Percentiles rank a stretch among this genome's conserved stretches.
phyloP scores from a whole-genome alignment of 495 filamentous ascomycete species.

The Jackrogersella minutella region DNA sequence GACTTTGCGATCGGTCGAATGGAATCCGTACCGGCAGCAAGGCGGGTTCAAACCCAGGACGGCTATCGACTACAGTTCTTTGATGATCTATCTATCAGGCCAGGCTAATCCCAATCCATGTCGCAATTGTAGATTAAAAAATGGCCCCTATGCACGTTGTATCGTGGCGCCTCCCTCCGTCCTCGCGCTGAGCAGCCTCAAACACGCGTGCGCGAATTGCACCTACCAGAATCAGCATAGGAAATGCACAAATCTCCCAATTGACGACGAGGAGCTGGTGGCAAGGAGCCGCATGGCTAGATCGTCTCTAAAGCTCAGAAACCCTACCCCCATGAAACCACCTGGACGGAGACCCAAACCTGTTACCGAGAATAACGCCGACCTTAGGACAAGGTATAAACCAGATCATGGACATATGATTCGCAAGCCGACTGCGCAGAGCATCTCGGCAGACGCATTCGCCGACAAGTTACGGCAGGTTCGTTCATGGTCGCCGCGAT shows the following conservation, averaged over 20 bases:
- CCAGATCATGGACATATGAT: constrained; percentile 13
- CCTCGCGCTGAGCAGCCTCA: constrained; percentile 22
- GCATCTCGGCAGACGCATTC: constrained; percentile 23
- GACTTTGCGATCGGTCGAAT: constrained; percentile 34
- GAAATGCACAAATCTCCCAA: constrained; percentile 38
- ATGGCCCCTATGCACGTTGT: constrained; percentile 37
- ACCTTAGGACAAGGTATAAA: background rate
- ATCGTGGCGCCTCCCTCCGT: constrained; percentile 34
- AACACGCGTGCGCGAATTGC: constrained; percentile 43
- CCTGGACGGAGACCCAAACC: constrained; percentile 22
- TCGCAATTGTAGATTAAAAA: constrained; percentile 34
- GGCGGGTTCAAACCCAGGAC: constrained; percentile 32
- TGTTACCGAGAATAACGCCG: background rate
- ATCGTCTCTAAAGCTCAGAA: constrained; percentile 14
- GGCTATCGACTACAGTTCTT: constrained; percentile 34
- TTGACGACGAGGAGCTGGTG: constrained; percentile 27
- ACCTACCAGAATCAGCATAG: constrained; percentile 41
- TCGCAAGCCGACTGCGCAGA: constrained; percentile 13
- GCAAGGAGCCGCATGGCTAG: constrained; percentile 22
- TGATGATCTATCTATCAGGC: constrained; percentile 44
- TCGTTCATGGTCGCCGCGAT: constrained; percentile 35
- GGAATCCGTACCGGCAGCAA: constrained; percentile 37
- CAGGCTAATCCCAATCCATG: constrained; percentile 42
- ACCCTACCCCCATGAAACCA: background rate
- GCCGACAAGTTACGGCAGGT: constrained; percentile 37